A percentile compares a stretch with the other conserved stretches of the same genome.
Evolutionary conservation across 202 grass and related monocot genomes (phyloP).

Genomic region (Carex arenaria): DNA sequence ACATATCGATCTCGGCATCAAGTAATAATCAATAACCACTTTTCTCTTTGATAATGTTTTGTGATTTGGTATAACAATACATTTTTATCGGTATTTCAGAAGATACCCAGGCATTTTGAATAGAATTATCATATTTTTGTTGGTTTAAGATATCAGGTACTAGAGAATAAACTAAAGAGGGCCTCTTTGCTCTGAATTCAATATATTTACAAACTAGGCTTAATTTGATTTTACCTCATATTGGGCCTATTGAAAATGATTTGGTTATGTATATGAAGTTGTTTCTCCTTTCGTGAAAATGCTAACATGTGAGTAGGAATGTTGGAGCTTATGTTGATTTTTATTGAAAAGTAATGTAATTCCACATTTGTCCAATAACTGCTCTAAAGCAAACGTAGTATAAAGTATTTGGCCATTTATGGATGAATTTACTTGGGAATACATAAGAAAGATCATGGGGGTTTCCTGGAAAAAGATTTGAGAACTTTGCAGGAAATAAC

Average conservation of each 20-base stretch:
- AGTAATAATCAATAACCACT: constrained; percentile 35
- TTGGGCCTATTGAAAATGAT: neutral
- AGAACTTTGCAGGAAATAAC: neutral
- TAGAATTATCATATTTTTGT: neutral
- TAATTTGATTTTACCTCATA: neutral
- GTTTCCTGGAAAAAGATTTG: too few species aligned
- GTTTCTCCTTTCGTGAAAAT: neutral
- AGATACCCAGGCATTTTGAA: neutral
- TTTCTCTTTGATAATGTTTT: neutral
- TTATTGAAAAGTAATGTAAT: neutral
- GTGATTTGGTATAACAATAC: neutral
- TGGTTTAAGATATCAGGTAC: neutral
- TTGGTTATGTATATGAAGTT: neutral
- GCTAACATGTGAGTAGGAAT: neutral
- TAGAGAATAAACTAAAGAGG: neutral
- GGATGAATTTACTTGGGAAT: too few species aligned
- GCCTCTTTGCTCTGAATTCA: neutral
- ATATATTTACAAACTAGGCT: neutral
- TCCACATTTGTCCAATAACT: neutral
- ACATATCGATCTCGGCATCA: constrained; percentile 70
- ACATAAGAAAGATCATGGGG: too few species aligned
- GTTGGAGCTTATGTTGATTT: neutral
- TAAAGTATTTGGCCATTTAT: neutral
- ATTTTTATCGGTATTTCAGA: neutral
- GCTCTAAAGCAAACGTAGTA: neutral